Base-by-base conservation (phyloP, 768 basidiomycete genomes). In the Chlorophyllum brunneum region DNA sequence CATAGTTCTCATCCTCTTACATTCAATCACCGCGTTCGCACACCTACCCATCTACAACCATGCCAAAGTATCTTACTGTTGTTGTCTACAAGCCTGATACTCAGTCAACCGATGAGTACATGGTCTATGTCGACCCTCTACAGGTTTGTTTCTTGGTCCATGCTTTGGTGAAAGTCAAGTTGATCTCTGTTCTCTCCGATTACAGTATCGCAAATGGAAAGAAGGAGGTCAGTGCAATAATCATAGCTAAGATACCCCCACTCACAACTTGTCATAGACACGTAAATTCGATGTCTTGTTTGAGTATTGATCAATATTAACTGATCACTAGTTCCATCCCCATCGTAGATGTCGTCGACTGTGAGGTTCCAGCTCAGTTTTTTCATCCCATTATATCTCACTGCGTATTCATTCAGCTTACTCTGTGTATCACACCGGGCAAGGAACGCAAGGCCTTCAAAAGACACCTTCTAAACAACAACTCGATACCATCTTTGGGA, bases 401-500 rank as follows among this genome's bases (percentile, higher is more conserved):
- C 26, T 27, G 16, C 31, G 20, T 5, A 13, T 20, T 15, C 11
- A 4, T 15, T 8, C 57, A 90, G 89, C 88, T 2, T 93, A 87
- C 72, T 61, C 76, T 30, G 72, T 94, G 51, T 86, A 85, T 67
- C 71, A 78, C 63, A 85, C 89, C 16, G 67, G 67, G 20, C 88
- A 91, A 65, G 92, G 91, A 10, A 67, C 77, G 4, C 90, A 93
- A 67, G 92, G 91, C n/a, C 65, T 82, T 48, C 77, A 91, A 31
- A 80, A 83, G 23, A 73, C 75, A 47, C 76, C 88, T 9, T 92
- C 90, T n/a, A 82, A 86, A 43, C 92, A 94, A 64, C 84, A 91
- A 61, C 81, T 95, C 51, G 88, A 92, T 37, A 85, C 68, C 50
- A 71, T 71, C 30, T 94, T 95, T 58, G 82, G 75, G 15, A 79